Evolutionary conservation across 768 basidiomycete species (phyloP).

Genomic region (Cantharellus anzutake): DNA sequence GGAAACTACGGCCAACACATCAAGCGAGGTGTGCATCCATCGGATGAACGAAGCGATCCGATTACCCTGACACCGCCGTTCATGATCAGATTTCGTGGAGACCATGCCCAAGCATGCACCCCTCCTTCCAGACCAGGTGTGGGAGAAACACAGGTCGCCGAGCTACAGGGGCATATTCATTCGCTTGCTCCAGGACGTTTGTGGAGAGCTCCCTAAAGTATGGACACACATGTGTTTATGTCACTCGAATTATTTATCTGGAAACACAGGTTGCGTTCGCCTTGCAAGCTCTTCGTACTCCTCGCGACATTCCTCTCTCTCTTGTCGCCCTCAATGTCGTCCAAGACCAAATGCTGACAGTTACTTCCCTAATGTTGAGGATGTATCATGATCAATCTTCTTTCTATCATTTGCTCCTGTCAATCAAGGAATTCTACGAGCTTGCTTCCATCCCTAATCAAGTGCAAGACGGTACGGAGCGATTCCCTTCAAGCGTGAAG

Average conservation of each 20-base stretch:
- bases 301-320: not conserved
- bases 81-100: not conserved
- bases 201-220: not conserved
- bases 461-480: slow-evolving; percentile 3
- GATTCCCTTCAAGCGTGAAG: not conserved
- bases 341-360: not conserved
- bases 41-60: too few relatives aligned
- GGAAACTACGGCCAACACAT: too few relatives aligned
- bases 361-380: not conserved
- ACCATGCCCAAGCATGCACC: not conserved
- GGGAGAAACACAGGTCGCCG: not conserved
- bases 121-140: not conserved
- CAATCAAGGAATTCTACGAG: slow-evolving; percentile 5
- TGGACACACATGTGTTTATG: not conserved
- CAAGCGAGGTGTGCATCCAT: too few relatives aligned
- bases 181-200: not conserved
- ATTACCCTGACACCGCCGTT: too few relatives aligned
- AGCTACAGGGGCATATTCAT: not conserved
- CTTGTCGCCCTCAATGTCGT: not conserved
- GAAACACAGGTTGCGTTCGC: not conserved
- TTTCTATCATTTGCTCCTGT: not conserved
- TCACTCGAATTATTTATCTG: not conserved
- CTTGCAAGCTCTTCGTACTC: not conserved
- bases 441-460: slow-evolving; percentile 4
- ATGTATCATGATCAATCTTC: not conserved